These are phyloP conservation scores for Leptographium wingfieldii DNA, from an alignment of 2,329 filamentous ascomycete species.

Conservation along the genomic window DNA sequence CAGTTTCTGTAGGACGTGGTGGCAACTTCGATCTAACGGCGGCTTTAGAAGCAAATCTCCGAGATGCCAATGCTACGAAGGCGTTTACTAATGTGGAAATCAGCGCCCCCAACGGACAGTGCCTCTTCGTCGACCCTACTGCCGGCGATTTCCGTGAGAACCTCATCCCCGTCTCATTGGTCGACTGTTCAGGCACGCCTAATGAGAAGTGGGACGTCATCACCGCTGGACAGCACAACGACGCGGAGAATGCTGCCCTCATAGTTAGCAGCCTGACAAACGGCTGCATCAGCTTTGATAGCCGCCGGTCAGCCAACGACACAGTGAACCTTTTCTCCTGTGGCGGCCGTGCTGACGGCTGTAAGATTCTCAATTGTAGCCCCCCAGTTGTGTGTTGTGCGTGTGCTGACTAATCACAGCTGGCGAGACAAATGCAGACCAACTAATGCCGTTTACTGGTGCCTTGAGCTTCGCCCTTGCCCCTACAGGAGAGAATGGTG, in stretches of 20 bases:
- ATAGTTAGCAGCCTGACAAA: slow-evolving; percentile 37
- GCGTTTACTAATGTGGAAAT: slow-evolving; percentile 32
- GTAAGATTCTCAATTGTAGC: slow-evolving; percentile 17
- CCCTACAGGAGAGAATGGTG: slow-evolving; percentile 29
- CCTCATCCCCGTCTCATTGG: slow-evolving; percentile 34
- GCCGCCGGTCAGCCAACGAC: slow-evolving; percentile 28
- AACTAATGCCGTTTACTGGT: slow-evolving; percentile 35
- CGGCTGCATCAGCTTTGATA: slow-evolving; percentile 39
- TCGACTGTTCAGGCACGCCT: slow-evolving; percentile 29
- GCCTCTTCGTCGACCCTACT: slow-evolving; percentile 37
- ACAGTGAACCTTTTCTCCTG: slow-evolving; percentile 39
- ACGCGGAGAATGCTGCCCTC: slow-evolving; percentile 28
- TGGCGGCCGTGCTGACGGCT: slow-evolving; percentile 36
- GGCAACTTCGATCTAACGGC: slow-evolving; percentile 35
- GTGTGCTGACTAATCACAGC: slow-evolving; percentile 17
- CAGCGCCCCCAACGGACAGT: slow-evolving; percentile 33
- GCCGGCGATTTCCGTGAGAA: slow-evolving; percentile 43
- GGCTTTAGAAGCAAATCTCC: slow-evolving; percentile 33
- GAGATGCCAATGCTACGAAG: slow-evolving; percentile 33
- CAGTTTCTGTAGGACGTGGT: slow-evolving; percentile 37
- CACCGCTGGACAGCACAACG: slow-evolving; percentile 35
- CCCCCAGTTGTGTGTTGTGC: not conserved
- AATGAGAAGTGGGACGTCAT: slow-evolving; percentile 40
- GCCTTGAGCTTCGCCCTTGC: slow-evolving; percentile 29
- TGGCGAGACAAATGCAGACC: slow-evolving; percentile 32